A percentile compares a stretch with the other conserved stretches of the same genome.
Evolutionary conservation across 2,329 filamentous ascomycete genomes (phyloP).

Genomic region (Trichophyton verrucosum): DNA sequence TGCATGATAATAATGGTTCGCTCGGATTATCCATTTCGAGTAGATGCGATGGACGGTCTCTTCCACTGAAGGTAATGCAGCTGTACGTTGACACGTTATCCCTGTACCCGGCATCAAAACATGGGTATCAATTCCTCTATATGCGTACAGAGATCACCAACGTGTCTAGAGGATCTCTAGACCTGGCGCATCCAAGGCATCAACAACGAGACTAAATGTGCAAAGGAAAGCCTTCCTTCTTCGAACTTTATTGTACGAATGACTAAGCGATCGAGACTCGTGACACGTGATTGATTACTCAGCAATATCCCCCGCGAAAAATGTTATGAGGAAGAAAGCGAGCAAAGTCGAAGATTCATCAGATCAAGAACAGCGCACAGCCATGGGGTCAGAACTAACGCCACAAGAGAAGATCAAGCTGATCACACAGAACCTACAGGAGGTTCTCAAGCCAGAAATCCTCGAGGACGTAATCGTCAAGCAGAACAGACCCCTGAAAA

Average conservation of each 20-base stretch:
- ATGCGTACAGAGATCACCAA: too few relatives aligned
- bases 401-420: constrained; percentile 54
- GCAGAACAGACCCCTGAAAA: constrained; percentile 56
- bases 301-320: not conserved
- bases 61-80: not conserved
- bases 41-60: not conserved
- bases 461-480: constrained; percentile 58
- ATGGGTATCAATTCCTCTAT: not conserved
- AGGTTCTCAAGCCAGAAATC: constrained; percentile 73
- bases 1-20: not conserved
- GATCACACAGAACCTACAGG: constrained; percentile 69
- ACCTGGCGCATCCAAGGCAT: too few relatives aligned
- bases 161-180: too few relatives aligned
- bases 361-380: constrained; percentile 4
- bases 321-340: not conserved
- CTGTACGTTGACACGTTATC: not conserved
- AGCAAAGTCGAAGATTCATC: not conserved
- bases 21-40: not conserved
- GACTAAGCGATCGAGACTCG: not conserved
- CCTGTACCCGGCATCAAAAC: not conserved
- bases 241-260: not conserved
- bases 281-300: not conserved
- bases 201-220: too few relatives aligned
- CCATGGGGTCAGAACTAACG: constrained; percentile 15
- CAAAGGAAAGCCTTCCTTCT: too few relatives aligned